Evolutionary conservation across 306 rosid genomes (phyloP).

Genomic region (Prosopis cineraria): DNA sequence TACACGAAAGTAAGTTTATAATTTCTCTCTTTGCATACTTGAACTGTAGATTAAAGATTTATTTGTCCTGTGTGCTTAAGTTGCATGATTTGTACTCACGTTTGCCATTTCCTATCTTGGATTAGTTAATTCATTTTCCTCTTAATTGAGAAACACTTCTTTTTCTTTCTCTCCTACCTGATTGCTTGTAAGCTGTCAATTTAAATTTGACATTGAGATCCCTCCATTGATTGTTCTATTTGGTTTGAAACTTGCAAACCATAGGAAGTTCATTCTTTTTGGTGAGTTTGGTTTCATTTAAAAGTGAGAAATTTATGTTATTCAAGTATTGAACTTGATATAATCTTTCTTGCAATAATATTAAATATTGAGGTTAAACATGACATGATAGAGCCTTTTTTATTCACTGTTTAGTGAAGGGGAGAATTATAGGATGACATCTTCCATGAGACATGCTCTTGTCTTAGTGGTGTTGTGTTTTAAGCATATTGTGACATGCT

Average conservation of each 20-base stretch:
- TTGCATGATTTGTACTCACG: not conserved
- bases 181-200: not conserved
- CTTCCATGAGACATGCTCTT: not conserved
- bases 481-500: not conserved
- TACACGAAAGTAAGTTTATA: conserved; percentile 70
- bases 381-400: not conserved
- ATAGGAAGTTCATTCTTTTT: not conserved
- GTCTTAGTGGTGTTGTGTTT: not conserved
- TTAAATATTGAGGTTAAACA: not conserved
- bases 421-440: not conserved
- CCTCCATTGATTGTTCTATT: not conserved
- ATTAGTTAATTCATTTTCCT: not conserved
- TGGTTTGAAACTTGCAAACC: conserved; percentile 1
- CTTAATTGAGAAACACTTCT: not conserved
- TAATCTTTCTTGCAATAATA: not conserved
- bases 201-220: not conserved
- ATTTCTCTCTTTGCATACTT: conserved; percentile 15
- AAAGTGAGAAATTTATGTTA: not conserved
- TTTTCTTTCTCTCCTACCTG: not conserved
- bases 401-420: conserved; percentile 12
- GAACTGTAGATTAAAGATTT: not conserved
- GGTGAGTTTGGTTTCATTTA: not conserved
- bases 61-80: conserved; percentile 8
- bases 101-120: not conserved
- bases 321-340: not conserved